A percentile compares a stretch with the other conserved stretches of the same genome.
Conservation (phyloP, 352 stramenopile genomes). For the Globisporangium paroecandrum region DNA sequence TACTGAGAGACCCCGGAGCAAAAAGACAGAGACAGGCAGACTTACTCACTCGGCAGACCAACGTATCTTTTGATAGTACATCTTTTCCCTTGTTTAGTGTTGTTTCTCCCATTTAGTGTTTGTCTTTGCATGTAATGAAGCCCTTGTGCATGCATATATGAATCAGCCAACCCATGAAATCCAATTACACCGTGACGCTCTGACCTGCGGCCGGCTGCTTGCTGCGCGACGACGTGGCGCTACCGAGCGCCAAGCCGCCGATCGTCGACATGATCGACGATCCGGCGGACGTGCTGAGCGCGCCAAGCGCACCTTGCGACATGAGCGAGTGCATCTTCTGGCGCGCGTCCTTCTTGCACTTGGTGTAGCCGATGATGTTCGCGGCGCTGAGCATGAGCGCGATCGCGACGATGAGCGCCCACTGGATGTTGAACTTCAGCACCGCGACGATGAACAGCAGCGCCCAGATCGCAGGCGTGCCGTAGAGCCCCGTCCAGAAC, state of each 20-base stretch:
- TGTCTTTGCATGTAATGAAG: background rate
- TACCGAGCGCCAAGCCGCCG: slow-evolving; percentile 58
- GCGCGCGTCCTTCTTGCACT: slow-evolving; percentile 92
- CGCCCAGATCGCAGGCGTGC: slow-evolving; percentile 89
- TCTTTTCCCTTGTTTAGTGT: slow-evolving; percentile 8
- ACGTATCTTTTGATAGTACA: slow-evolving; percentile 14
- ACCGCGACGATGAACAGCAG: slow-evolving; percentile 90
- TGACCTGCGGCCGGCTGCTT: slow-evolving; percentile 18
- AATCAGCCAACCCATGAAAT: background rate
- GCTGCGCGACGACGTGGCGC: slow-evolving; percentile 14
- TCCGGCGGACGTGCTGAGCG: slow-evolving; percentile 58
- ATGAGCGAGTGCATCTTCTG: slow-evolving; percentile 84
- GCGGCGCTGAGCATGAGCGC: slow-evolving; percentile 89
- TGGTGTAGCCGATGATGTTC: slow-evolving; percentile 99
- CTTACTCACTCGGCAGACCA: background rate
- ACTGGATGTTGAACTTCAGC: slow-evolving; percentile 93
- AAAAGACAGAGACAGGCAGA: slow-evolving; percentile 4
- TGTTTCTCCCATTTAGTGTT: background rate
- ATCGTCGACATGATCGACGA: slow-evolving; percentile 79
- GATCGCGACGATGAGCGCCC: slow-evolving; percentile 92
- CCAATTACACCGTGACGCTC: slow-evolving; percentile 42
- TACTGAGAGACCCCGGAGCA: background rate
- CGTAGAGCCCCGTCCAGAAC: slow-evolving; percentile 97
- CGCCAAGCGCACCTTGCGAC: slow-evolving; percentile 68
- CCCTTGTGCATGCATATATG: background rate